Base-by-base conservation (phyloP, 163 green algal genomes). In the Scenedesmus sp. region DNA sequence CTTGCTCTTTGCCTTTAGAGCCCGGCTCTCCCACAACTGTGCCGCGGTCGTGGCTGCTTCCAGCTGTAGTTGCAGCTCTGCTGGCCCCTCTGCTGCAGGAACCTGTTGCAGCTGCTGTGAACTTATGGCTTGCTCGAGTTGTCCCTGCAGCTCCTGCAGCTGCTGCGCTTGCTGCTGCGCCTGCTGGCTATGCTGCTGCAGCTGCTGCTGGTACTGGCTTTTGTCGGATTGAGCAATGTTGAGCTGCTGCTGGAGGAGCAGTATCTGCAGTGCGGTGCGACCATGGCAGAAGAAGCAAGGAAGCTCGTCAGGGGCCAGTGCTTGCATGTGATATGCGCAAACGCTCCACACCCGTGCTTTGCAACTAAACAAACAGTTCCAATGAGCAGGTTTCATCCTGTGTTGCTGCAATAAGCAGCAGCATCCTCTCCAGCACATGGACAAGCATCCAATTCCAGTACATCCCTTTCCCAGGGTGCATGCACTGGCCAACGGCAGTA, bases 171-270 rank as follows among this genome's bases (percentile, higher is more conserved):
- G 44, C 44, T 78, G 86, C 46, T 91, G 73, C 6, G 43, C 13
- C 72, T 70, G 42, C 30, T 90, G 65, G 20, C 9, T 20, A n/a
- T 72, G 70, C 51, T 86, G 78, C 76, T 86, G 76, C 76, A 87
- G 51, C 53, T 91, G 53, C 53, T 81, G 37, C 30, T 76, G 37
- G 37, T 72, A 30, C 44, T 89, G 68, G 13, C 70, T 26, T 59
- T n/a, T 61, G n/a, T 76, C 85, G 15, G n/a, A 30, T 40, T 73
- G 85, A 7, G 43, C 68, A n/a, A 10, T n/a, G 33, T 37, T 43
- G 12, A 89, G 85, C 68, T 89, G 85, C 43, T 83, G 85, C 59
- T 89, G 65, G 40, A 89, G 43, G 16, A 83, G 30, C 7, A 89
- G 46, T 6, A 89, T 70, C 85, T 89, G 42, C 83, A 81, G 20